Evolutionary conservation across 495 filamentous ascomycete genomes (phyloP), one percentile per base, ranked within the genome.

Genomic region (Penicillium riverlandense): DNA sequence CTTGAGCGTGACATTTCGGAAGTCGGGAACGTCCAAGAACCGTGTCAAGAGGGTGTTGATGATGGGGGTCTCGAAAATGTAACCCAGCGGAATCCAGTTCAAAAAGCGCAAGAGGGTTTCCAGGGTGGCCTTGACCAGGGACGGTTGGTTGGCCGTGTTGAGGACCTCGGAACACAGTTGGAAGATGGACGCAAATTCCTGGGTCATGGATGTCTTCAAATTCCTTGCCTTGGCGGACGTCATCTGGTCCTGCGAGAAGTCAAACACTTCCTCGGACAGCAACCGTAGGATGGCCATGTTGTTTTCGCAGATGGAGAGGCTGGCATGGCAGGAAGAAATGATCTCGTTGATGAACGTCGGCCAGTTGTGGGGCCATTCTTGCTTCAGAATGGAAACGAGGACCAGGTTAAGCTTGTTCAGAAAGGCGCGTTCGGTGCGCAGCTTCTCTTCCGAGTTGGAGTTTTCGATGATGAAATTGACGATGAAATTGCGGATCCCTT

Each of bases 321-420:
- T 95, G 44, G 85, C 88, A 55, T 90, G 89, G 61, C 90, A 96
- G 27, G 91, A 94, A 9, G 87, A 84, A 53, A 97, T 89, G 60
- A 99, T 97, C 75, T 99, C 92, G 66, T 96, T 97, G 78, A 97
- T 96, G 65, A 99, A 99, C 7, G 88, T 95, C 8, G 94, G 92
- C 92, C 92, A 99, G 71, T 97, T 92, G 62, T 96, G 91, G n/a
- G 92, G 92, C 92, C 92, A 99, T 65, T 99, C 92, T 67, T 99
- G 92, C 73, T 99, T 99, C 55, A 99, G 69, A 44, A 99, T 92
- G 31, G 88, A 95, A 50, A 99, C 88, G 41, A 99, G 83, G 15
- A 96, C 91, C 41, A 99, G 79, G 51, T 99, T 97, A 37, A 99
- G 78, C 71, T 99, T 97, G 74, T 96, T 97, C 55, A 99, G 65